Evolutionary conservation across 371 early-diverging fungal genomes (phyloP).

Genomic region (Parasitella parasitica): DNA sequence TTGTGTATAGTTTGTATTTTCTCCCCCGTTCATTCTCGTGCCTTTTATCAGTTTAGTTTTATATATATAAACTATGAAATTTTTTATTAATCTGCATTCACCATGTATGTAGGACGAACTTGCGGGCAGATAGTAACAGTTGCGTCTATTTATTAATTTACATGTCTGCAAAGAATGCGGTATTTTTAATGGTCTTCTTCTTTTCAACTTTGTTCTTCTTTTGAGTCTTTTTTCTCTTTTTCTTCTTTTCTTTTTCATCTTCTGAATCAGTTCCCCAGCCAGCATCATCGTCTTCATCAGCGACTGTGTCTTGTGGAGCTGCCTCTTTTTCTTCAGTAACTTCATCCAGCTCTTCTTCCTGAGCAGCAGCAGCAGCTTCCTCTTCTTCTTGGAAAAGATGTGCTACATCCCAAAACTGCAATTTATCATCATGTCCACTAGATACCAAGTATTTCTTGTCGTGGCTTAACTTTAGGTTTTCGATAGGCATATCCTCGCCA

Average conservation of each 20-base stretch:
- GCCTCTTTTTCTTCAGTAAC: slow-evolving; percentile 29
- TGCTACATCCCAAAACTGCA: slow-evolving; percentile 84
- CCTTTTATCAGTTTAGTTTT: background rate
- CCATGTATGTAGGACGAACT: too few relatives aligned
- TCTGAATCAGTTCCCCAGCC: slow-evolving; percentile 30
- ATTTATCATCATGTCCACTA: slow-evolving; percentile 80
- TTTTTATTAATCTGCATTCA: too few relatives aligned
- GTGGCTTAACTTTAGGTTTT: slow-evolving; percentile 64
- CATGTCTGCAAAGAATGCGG: slow-evolving; percentile 32
- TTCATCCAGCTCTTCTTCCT: slow-evolving; percentile 26
- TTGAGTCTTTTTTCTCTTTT: slow-evolving; percentile 23
- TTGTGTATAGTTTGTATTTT: background rate
- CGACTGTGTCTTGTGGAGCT: background rate
- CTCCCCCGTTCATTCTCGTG: background rate
- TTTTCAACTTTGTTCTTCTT: slow-evolving; percentile 22
- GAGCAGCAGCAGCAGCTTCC: slow-evolving; percentile 17
- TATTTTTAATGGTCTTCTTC: slow-evolving; percentile 5
- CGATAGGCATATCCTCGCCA: slow-evolving; percentile 82
- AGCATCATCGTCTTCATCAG: slow-evolving; percentile 3
- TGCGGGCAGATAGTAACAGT: too few relatives aligned
- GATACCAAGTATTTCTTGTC: slow-evolving; percentile 73
- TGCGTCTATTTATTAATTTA: slow-evolving; percentile 4
- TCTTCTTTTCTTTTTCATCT: slow-evolving; percentile 18
- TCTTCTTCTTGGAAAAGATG: slow-evolving; percentile 48
- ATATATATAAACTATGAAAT: background rate